Evolutionary conservation across 2,329 filamentous ascomycete genomes (phyloP), one percentile per base, ranked within the genome.

Genomic region (Coniella vitis): DNA sequence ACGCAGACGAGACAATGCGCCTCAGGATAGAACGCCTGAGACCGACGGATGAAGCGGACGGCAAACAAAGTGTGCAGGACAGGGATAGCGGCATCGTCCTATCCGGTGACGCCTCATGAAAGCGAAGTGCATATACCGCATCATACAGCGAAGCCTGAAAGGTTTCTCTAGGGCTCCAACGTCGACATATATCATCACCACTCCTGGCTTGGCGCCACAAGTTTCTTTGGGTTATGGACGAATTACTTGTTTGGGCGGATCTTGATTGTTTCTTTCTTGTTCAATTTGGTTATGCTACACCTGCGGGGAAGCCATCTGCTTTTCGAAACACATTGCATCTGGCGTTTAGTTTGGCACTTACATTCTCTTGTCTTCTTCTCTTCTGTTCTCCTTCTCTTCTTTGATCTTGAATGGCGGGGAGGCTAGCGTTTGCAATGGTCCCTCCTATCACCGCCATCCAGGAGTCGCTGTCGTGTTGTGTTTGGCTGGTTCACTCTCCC

Each of bases 11-110:
- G 38, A 54, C 52, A 8, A 47, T 52, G 45, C 47, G 41, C 17
- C 22, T 54, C 34, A 38, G 49, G 19, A 49, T 54, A 29, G 52
- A 54, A 29, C 46, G 49, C n/a, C 37, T 51, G 12, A 31, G 46
- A 43, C 48, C 49, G 4, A 35, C 32, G 8, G 46, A 48, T 35
- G 35, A 44, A 3, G 16, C 21, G 4, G 38, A 20, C 8, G 46
- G 52, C 25, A 48, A 35, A 17, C 52, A 52, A 22, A 43, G 16
- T 16, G 31, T 49, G 3, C 52, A 54, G 36, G 52, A 54, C n/a
- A 43, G 52, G 17, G 52, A 54, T 22, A 54, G 52, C 20, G 52
- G 52, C 25, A 54, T 54, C 16, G 52, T 52, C 12, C 47, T 54
- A 13, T 36, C 52, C 29, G 46, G 52, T 9, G 52, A 54, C 19